Conservation (phyloP, 345 rosid species). For the Eucalyptus decipiens region DNA sequence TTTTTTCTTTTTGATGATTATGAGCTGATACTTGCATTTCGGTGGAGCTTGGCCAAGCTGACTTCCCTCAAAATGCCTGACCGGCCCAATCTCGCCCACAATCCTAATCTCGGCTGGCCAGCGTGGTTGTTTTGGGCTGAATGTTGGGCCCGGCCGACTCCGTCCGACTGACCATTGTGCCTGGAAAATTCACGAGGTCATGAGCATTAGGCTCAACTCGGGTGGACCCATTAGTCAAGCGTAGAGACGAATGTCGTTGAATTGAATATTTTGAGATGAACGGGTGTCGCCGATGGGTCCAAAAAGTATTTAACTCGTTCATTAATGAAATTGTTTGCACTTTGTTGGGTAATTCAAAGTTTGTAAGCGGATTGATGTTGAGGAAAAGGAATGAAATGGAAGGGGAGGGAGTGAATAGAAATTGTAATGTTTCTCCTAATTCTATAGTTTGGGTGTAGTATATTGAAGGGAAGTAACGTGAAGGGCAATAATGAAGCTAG, state of each 20-base stretch:
- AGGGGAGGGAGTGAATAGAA: background rate
- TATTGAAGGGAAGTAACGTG: background rate
- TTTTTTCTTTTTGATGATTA: background rate
- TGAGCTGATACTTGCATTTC: background rate
- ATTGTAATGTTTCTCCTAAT: background rate
- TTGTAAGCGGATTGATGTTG: background rate
- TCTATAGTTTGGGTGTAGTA: background rate
- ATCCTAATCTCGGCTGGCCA: background rate
- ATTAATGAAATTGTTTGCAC: background rate
- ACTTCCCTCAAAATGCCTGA: background rate
- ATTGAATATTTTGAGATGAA: background rate
- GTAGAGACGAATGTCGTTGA: background rate
- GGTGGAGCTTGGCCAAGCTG: background rate
- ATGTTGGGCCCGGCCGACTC: background rate
- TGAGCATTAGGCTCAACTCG: background rate
- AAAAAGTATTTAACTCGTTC: background rate
- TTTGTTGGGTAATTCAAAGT: background rate
- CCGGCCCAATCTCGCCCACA: background rate
- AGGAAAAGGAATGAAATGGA: background rate
- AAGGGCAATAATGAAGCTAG: background rate
- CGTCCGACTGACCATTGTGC: background rate
- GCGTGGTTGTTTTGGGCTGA: background rate
- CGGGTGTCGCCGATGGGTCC: fast-evolving
- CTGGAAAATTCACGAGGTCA: background rate
- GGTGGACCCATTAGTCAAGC: background rate